Conservation (phyloP, 805 yeast species). For the Candida maesae region DNA sequence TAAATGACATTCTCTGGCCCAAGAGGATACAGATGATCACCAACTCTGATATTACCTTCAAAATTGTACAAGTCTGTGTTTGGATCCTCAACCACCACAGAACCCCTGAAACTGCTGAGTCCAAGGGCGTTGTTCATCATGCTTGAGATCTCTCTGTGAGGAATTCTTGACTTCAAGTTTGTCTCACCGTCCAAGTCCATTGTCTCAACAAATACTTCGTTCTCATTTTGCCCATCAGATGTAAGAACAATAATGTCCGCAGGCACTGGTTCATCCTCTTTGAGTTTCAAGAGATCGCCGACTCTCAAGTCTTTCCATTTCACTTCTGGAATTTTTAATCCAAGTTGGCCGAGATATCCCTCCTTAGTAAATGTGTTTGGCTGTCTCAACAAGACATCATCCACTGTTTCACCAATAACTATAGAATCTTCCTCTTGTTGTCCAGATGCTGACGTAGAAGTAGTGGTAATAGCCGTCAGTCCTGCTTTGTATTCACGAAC, state of each 20-base stretch:
- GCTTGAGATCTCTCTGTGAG: conserved; percentile 61
- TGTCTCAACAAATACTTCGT: conserved; percentile 80
- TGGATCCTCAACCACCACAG: conserved; percentile 81
- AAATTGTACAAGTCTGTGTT: conserved; percentile 87
- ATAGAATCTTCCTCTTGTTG: too few species aligned
- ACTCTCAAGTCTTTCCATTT: conserved; percentile 79
- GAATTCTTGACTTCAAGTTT: conserved; percentile 70
- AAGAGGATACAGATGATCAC: conserved; percentile 47
- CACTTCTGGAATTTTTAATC: conserved; percentile 21
- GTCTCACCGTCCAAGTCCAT: conserved; percentile 99
- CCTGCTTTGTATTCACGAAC: too few species aligned
- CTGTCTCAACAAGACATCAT: conserved; percentile 7
- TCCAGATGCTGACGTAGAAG: too few species aligned
- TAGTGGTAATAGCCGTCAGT: too few species aligned
- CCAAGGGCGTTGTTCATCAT: conserved; percentile 46
- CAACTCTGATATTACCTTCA: conserved; percentile 64
- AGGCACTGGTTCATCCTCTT: conserved; percentile 89
- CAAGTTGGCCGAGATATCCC: conserved; percentile 25
- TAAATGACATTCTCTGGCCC: conserved; percentile 82
- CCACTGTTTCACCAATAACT: background rate
- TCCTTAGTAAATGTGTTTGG: conserved; percentile 29
- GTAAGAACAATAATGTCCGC: conserved; percentile 80
- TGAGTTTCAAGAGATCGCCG: conserved; percentile 77
- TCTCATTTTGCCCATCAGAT: conserved; percentile 50
- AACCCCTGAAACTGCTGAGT: conserved; percentile 46